phyloP scores from a whole-genome alignment of 306 rosid genomes.

The Quercus robur region DNA sequence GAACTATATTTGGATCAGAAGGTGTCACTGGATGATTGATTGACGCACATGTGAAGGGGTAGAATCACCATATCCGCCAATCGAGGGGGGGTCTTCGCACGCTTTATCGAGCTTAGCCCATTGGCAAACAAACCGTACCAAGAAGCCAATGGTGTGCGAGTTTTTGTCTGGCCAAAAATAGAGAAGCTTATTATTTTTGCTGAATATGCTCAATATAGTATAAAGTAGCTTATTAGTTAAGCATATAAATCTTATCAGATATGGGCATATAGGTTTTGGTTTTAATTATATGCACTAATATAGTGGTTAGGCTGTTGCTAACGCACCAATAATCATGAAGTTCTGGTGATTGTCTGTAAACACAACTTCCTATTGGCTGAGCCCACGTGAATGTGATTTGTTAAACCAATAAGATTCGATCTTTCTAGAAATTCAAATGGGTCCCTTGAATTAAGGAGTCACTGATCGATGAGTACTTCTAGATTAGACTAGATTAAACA shows the following conservation, averaged over 20 bases:
- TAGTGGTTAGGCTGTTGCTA: not conserved
- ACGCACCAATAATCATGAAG: conserved; percentile 32
- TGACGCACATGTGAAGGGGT: conserved; percentile 12
- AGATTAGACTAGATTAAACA: conserved; percentile 17
- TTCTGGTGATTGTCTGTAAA: conserved; percentile 34
- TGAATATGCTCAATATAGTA: too few relatives aligned
- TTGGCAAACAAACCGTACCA: conserved; percentile 18
- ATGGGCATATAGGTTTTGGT: not conserved
- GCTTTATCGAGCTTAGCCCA: conserved; percentile 27
- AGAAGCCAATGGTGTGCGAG: conserved; percentile 6
- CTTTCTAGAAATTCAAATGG: conserved; percentile 6
- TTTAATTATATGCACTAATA: not conserved
- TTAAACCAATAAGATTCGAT: conserved; percentile 66
- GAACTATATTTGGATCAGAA: not conserved
- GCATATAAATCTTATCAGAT: not conserved
- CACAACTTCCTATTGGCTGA: conserved; percentile 37
- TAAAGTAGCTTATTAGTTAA: not conserved
- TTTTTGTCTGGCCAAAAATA: conserved; percentile 7
- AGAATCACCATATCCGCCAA: conserved; percentile 19
- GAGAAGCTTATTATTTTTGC: not conserved
- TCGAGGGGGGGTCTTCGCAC: conserved; percentile 30
- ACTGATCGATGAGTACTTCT: not conserved
- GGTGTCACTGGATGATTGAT: not conserved
- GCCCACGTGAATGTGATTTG: conserved; percentile 49
- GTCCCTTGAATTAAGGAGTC: conserved; percentile 30